Evolutionary conservation across 2,329 filamentous ascomycete species (phyloP).

Genomic region (Diplodia sapinea): DNA sequence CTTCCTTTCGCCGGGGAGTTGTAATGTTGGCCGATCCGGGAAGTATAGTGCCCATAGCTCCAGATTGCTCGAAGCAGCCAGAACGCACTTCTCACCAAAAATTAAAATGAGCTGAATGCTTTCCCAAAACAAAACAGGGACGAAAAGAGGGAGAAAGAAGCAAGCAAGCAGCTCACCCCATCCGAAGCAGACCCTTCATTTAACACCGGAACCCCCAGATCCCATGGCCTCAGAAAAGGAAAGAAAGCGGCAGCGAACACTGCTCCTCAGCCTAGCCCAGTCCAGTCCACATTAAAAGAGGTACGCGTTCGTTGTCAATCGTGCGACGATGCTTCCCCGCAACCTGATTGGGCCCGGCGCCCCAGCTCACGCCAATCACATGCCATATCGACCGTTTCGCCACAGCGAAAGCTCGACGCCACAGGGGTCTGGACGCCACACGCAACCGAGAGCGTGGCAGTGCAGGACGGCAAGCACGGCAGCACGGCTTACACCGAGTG

Average conservation of each 20-base stretch:
- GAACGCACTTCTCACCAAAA: neutral
- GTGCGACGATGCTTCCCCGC: neutral
- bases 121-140: neutral
- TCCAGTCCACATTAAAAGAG: neutral
- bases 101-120: neutral
- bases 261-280: neutral
- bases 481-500: neutral
- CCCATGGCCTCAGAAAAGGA: neutral
- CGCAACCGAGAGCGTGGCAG: conserved; percentile 13
- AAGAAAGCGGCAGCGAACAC: neutral
- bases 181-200: neutral
- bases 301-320: neutral
- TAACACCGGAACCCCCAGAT: neutral
- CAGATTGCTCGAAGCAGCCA: neutral
- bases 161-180: neutral
- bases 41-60: neutral
- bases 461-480: neutral
- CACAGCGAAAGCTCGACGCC: neutral
- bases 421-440: conserved; percentile 1
- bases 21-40: neutral
- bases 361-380: neutral
- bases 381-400: neutral
- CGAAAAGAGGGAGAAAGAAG: neutral
- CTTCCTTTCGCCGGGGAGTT: neutral
- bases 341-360: neutral